Evolutionary conservation across 2,329 filamentous ascomycete genomes (phyloP).

Genomic region (Biscogniauxia mediterranea): DNA sequence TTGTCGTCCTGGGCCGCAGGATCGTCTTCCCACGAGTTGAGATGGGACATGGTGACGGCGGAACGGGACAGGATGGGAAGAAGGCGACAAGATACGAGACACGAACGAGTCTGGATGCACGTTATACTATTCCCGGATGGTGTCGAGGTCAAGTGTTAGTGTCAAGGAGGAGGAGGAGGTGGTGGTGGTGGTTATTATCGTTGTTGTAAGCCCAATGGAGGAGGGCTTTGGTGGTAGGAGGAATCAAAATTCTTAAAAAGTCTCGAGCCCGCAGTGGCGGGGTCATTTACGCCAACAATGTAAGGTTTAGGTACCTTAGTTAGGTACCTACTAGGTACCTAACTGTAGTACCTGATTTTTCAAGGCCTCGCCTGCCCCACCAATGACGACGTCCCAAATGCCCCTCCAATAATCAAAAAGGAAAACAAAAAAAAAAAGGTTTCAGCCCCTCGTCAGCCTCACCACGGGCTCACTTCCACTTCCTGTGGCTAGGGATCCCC

Average conservation of each 20-base stretch:
- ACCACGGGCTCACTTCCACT: too few relatives aligned
- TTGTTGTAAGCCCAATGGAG: neutral
- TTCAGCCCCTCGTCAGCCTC: neutral
- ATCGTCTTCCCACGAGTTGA: constrained; percentile 94
- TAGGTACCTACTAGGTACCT: neutral
- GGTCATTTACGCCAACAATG: too few relatives aligned
- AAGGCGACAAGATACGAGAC: too few relatives aligned
- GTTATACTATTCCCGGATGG: too few relatives aligned
- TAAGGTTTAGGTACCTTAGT: too few relatives aligned
- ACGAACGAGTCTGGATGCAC: too few relatives aligned
- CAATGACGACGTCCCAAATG: constrained; percentile 16
- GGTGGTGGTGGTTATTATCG: too few relatives aligned
- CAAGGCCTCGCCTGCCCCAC: constrained; percentile 14
- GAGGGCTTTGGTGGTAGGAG: neutral
- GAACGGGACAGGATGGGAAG: neutral
- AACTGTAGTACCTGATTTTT: neutral
- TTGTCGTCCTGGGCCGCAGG: constrained; percentile 73
- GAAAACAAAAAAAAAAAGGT: too few relatives aligned
- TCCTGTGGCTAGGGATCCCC: neutral
- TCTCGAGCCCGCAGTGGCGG: too few relatives aligned
- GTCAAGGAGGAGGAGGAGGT: too few relatives aligned
- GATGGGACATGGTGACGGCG: constrained; percentile 69
- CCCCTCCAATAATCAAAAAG: neutral
- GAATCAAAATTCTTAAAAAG: neutral
- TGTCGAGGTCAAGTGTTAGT: too few relatives aligned